Conservation (phyloP, 768 basidiomycete genomes). For the Sutorius australiensis region DNA sequence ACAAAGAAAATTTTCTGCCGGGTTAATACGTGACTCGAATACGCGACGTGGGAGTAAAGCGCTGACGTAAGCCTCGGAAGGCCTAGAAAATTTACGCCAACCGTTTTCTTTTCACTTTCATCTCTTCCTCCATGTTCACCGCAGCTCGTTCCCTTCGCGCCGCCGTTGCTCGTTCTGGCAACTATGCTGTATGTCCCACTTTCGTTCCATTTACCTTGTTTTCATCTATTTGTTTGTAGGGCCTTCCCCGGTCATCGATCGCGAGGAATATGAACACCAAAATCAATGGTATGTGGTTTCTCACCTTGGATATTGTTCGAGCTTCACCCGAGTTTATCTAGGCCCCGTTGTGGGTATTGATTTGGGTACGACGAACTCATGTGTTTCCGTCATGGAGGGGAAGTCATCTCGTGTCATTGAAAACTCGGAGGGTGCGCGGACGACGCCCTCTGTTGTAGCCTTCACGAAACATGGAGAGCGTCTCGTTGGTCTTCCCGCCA, state of each 20-base stretch:
- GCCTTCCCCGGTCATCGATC: slow-evolving; percentile 66
- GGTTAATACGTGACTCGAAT: slow-evolving; percentile 1
- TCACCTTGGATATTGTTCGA: background rate
- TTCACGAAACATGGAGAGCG: slow-evolving; percentile 99
- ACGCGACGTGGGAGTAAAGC: slow-evolving; percentile 3
- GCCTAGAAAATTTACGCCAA: slow-evolving; percentile 46
- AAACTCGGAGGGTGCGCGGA: slow-evolving; percentile 96
- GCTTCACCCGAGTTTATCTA: slow-evolving; percentile 19
- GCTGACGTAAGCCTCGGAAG: slow-evolving; percentile 31
- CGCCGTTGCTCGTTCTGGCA: slow-evolving; percentile 56
- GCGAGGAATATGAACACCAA: slow-evolving; percentile 95
- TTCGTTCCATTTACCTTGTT: background rate
- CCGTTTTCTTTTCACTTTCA: slow-evolving; percentile 29
- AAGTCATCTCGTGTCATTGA: slow-evolving; percentile 93
- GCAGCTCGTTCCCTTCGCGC: slow-evolving; percentile 61
- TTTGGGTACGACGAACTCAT: slow-evolving; percentile 90
- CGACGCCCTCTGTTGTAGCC: slow-evolving; percentile 97
- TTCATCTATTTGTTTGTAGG: slow-evolving; percentile 35
- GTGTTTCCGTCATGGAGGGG: slow-evolving; percentile 94
- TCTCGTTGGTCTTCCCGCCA: slow-evolving; percentile 91
- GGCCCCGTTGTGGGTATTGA: slow-evolving; percentile 96
- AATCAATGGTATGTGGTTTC: slow-evolving; percentile 63
- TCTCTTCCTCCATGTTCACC: slow-evolving; percentile 65
- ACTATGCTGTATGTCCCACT: slow-evolving; percentile 53
- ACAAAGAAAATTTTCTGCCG: background rate